Base-by-base conservation (phyloP, 371 early-diverging fungal species). In the Globomyces sp. region DNA sequence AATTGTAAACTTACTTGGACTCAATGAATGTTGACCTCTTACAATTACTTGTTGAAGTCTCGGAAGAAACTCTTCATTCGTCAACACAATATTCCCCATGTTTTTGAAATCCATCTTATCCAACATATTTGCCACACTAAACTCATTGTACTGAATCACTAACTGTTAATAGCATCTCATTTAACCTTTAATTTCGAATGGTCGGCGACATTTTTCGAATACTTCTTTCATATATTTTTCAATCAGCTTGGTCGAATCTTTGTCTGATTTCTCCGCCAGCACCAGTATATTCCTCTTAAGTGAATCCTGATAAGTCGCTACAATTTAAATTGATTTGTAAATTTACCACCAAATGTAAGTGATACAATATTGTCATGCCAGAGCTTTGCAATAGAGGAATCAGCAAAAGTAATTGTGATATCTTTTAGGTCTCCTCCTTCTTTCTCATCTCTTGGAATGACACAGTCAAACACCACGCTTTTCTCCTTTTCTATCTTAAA, bases 71-170 rank as follows among this genome's bases (percentile, higher is more conserved):
- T 81, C 82, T 11, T 53, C 37, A 45, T 66, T 68, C 39, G 69
- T 75, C 10, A 75, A 65, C 6, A 81, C 66, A 8, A 79, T 73
- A 64, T 79, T 77, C 40, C 71, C 71, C 11, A 79, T 60, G 47
- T 71, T 74, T 34, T 57, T 58, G 61, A 71, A 77, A 43, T 78
- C 72, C 46, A 52, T 55, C 1, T 53, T 62, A n/a, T 58, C 41
- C 40, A 80, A 60, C 8, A 72, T 71, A 58, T 81, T 79, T 43
- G 62, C 53, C 52, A 81, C 73, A 65, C 81, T 79, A 53, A 81
- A 74, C 59, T 81, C 81, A 64, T 74, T 77, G 63, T 71, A 78
- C 62, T 79, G 81, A 2, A 76, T 77, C 37, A 66, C 79, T 80
- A 48, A n/a, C 36, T 64, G 8, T 37, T 37, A 48, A 40, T 57